Conservation (phyloP, 1,284 basidiomycete species). For the Boletellus deceptivus region DNA sequence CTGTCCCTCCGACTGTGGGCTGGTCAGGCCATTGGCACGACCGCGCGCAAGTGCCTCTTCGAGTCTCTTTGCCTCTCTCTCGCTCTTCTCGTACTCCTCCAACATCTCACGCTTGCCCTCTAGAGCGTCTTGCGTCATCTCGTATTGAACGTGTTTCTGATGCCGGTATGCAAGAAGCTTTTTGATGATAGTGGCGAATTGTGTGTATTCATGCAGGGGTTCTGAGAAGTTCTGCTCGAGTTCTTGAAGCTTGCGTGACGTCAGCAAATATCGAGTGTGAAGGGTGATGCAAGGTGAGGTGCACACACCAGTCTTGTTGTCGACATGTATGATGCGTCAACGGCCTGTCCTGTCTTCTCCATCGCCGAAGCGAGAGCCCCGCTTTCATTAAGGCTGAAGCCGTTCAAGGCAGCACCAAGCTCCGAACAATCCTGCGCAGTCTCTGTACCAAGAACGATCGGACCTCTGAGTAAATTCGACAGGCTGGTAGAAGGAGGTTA, state of each 20-base stretch:
- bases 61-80: constrained; percentile 85
- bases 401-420: constrained; percentile 93
- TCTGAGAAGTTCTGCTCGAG: constrained; percentile 94
- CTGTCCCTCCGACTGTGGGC: constrained; percentile 32
- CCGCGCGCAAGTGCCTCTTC: constrained; percentile 81
- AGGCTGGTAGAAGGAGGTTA: constrained; percentile 19
- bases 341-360: constrained; percentile 93
- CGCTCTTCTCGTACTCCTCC: constrained; percentile 89
- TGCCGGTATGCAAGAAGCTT: constrained; percentile 92
- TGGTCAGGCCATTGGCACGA: constrained; percentile 34
- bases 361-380: constrained; percentile 74
- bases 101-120: constrained; percentile 86
- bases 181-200: constrained; percentile 95
- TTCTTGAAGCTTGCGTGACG: constrained; percentile 69
- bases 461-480: constrained; percentile 4
- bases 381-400: constrained; percentile 87
- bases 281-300: constrained; percentile 8
- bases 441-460: constrained; percentile 46
- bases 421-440: constrained; percentile 90
- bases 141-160: constrained; percentile 97
- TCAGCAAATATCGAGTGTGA: constrained; percentile 13
- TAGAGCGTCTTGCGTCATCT: constrained; percentile 91
- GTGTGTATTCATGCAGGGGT: constrained; percentile 92
- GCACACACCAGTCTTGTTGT: constrained; percentile 75
- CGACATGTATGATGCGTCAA: constrained; percentile 91